Base-by-base conservation (phyloP, 2,329 filamentous ascomycete genomes). In the Aspergillus fischeri region DNA sequence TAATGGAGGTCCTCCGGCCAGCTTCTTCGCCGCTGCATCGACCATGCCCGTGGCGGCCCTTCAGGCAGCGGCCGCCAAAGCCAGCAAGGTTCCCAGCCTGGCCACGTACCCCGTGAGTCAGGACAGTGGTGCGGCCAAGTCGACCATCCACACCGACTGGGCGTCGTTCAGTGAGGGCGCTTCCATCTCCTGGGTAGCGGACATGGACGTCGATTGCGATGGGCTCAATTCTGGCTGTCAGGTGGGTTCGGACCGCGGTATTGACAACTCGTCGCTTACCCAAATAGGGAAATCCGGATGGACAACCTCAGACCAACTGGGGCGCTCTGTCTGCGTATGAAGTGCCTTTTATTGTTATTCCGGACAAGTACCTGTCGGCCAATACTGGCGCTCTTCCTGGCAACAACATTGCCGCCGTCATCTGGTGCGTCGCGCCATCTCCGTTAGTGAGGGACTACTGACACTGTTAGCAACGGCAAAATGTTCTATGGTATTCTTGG, bases 181-280 rank as follows among this genome's bases (percentile, higher is more conserved):
- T 1, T 66, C 70, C 9, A 60, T 67, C 41, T 64, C 66, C 28
- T 72, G 60, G 60, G 55, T 68, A 0, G 69, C 70, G 0, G 69
- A 72, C 38, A 72, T 72, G 70, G 69, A 72, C 51, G 69, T 72
- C 1, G 69, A 72, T 53, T 71, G 70, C 29, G 70, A 72, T 53
- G 70, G 70, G 1, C 52, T 69, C 4, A 61, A 71, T 44, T 63
- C 64, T 29, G 55, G 61, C 9, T 72, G 70, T 57, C 60, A 63
- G 52, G 69, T 69, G 52, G 9, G 52, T 10, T 7, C 35, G 2
- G 0, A 1, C 27, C 10, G 7, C 10, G 14, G 5, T 1, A 21
- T 45, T 3, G 29, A 9, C 24, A 7, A 4, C 9, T 51, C 2
- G 14, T 11, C 38, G 20, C 32, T 14, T 58, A 25, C 56, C 21